Conservation (phyloP, 306 rosid species). For the Trifolium pratense region DNA sequence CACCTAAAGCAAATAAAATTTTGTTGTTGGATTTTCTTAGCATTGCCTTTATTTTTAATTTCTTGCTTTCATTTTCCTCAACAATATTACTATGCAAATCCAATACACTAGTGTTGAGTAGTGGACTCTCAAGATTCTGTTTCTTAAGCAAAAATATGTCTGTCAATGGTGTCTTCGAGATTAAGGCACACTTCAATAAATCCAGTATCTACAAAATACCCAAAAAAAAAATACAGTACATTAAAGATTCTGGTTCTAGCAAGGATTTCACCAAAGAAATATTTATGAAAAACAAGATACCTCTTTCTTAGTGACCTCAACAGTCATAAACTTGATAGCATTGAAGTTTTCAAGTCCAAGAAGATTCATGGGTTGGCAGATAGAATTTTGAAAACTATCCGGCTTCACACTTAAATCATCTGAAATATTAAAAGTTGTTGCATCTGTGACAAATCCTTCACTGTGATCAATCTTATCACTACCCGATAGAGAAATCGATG, state of each 20-base stretch:
- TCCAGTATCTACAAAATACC: background rate
- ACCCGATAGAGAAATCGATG: background rate
- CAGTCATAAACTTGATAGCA: background rate
- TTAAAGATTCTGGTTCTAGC: no score
- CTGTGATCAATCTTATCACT: background rate
- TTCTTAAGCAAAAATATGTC: conserved; percentile 19
- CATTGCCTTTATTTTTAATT: background rate
- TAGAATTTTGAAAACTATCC: background rate
- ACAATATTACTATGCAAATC: background rate
- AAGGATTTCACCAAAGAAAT: no score
- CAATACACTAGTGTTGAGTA: background rate
- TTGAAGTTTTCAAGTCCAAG: background rate
- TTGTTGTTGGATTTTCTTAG: background rate
- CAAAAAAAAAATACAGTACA: no score
- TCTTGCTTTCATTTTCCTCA: background rate
- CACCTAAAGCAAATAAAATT: conserved; percentile 5
- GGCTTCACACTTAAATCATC: background rate
- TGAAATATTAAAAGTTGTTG: background rate
- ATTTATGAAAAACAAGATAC: background rate
- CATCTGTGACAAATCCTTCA: background rate
- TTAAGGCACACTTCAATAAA: conserved; percentile 1
- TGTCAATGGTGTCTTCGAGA: background rate
- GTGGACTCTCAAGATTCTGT: background rate
- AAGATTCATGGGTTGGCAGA: background rate
- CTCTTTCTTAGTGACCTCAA: conserved; percentile 19